Conservation (phyloP, 306 rosid species). For the Macrotyloma uniflorum region DNA sequence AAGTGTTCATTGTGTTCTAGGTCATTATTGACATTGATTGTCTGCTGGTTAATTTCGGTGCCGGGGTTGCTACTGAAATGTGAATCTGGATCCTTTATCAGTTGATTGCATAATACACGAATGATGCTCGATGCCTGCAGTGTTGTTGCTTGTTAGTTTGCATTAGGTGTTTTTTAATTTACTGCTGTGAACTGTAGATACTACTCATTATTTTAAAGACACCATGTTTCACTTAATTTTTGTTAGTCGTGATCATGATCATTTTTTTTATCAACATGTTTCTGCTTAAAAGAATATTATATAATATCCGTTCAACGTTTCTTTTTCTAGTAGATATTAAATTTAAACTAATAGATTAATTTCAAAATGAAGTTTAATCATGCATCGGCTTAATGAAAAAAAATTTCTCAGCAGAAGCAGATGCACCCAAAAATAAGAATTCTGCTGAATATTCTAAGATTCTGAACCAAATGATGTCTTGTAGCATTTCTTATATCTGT, state of each 20-base stretch:
- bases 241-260: background rate
- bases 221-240: background rate
- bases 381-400: background rate
- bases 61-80: constrained; percentile 12
- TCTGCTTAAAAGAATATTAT: background rate
- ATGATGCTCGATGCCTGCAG: background rate
- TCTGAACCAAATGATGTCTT: background rate
- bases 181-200: background rate
- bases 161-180: background rate
- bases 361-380: background rate
- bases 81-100: constrained; percentile 3
- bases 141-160: background rate
- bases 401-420: background rate
- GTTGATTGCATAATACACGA: background rate
- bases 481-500: background rate
- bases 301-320: background rate
- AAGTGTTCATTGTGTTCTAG: constrained; percentile 19
- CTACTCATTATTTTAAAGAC: background rate
- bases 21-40: constrained; percentile 26
- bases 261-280: background rate
- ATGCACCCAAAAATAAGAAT: background rate
- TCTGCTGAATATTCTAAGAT: background rate
- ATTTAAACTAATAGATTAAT: too few relatives aligned
- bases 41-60: constrained; percentile 6
- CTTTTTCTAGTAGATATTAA: background rate